Conservation (phyloP, 805 yeast genomes). For the Wickerhamiella kurtzmanii region DNA sequence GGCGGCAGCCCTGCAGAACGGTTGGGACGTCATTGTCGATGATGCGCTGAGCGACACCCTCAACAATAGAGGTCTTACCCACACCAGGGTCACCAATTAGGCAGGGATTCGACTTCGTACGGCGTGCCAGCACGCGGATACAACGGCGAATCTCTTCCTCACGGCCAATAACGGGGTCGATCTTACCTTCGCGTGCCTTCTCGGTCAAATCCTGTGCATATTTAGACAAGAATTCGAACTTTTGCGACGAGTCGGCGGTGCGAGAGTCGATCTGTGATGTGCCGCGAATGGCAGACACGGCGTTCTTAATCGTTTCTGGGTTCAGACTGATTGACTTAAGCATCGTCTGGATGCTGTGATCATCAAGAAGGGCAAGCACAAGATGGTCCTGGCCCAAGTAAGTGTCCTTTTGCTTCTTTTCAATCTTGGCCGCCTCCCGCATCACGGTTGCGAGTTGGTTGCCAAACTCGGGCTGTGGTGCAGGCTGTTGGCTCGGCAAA, state of each 20-base stretch:
- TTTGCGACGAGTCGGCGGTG: slow-evolving; percentile 79
- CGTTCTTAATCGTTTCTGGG: slow-evolving; percentile 58
- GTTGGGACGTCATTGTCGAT: slow-evolving; percentile 91
- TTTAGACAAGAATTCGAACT: slow-evolving; percentile 71
- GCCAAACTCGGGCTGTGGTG: slow-evolving; percentile 63
- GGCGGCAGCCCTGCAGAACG: slow-evolving; percentile 63
- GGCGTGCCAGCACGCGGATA: slow-evolving; percentile 87
- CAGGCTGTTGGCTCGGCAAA: slow-evolving; percentile 77
- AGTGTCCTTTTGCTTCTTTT: slow-evolving; percentile 77
- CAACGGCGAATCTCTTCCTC: slow-evolving; percentile 96
- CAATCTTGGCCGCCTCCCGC: slow-evolving; percentile 60
- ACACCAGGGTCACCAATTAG: slow-evolving; percentile 98
- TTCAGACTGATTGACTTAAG: slow-evolving; percentile 57
- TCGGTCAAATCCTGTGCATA: slow-evolving; percentile 92
- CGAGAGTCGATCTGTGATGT: slow-evolving; percentile 84
- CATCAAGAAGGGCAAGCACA: slow-evolving; percentile 72
- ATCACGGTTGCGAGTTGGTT: slow-evolving; percentile 65
- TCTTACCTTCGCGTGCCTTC: slow-evolving; percentile 82
- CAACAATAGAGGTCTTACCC: slow-evolving; percentile 95
- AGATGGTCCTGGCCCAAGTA: slow-evolving; percentile 92
- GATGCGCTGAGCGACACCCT: slow-evolving; percentile 96
- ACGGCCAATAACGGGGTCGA: slow-evolving; percentile 97
- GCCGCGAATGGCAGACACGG: slow-evolving; percentile 73
- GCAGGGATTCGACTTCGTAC: slow-evolving; percentile 94
- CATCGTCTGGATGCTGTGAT: slow-evolving; percentile 50